Percentiles rank a stretch among this genome's conserved stretches.
Conservation (phyloP, 352 stramenopile genomes). For the Thalassiosira oceanica region DNA sequence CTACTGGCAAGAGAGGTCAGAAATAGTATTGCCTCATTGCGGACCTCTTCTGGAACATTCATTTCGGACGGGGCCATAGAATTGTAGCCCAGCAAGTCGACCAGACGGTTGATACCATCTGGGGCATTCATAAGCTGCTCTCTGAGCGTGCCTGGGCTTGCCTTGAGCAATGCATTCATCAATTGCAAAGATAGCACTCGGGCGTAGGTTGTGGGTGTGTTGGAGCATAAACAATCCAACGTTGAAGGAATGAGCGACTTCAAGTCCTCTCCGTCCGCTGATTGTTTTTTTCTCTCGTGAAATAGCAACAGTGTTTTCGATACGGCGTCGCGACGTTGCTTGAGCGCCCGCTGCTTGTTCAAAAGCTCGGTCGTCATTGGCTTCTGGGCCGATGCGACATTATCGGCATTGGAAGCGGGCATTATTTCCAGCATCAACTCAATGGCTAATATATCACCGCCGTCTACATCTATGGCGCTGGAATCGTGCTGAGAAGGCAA, state of each 20-base stretch:
- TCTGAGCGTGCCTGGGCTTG: conserved; percentile 39
- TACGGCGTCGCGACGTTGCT: conserved; percentile 33
- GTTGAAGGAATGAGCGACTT: conserved; percentile 50
- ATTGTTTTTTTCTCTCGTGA: conserved; percentile 22
- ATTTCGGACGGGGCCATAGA: neutral
- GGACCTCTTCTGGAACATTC: conserved; percentile 57
- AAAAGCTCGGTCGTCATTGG: conserved; percentile 21
- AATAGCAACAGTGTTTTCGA: conserved; percentile 49
- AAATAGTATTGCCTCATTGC: conserved; percentile 67
- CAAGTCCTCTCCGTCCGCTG: neutral
- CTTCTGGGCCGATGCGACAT: neutral
- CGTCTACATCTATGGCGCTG: conserved; percentile 40
- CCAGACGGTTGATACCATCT: conserved; percentile 71
- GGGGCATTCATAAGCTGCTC: conserved; percentile 67
- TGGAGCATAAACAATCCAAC: conserved; percentile 59
- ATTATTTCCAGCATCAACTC: conserved; percentile 38
- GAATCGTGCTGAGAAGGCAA: conserved; percentile 1
- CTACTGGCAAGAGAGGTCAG: conserved; percentile 45
- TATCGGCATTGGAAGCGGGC: neutral
- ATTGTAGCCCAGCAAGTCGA: conserved; percentile 54
- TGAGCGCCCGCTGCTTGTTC: conserved; percentile 18
- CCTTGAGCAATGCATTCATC: conserved; percentile 39
- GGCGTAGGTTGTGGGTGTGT: conserved; percentile 46
- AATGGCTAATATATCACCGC: conserved; percentile 33
- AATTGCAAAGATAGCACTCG: conserved; percentile 65